Evolutionary conservation across 305 asterid species (phyloP), one percentile per base, ranked within the genome.

Genomic region (Fraxinus sp.): DNA sequence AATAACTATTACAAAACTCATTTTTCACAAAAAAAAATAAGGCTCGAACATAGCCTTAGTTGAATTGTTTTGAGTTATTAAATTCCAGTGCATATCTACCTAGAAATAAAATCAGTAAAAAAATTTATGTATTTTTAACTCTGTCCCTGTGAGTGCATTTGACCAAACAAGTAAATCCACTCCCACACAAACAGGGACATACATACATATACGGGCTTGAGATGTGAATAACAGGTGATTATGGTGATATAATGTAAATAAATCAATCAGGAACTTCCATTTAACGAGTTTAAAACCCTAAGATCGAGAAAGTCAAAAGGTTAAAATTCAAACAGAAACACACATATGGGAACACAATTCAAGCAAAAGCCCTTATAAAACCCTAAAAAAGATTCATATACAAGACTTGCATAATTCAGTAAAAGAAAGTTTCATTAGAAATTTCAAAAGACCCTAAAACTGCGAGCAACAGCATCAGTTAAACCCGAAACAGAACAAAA

Each of bases 401-500:
- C 80, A 74, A 18, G 71, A 44, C 33, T n/a, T n/a, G 13, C n/a
- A 33, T 13, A 79, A 44, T 46, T 52, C 76, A 84, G 36, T 76
- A 22, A 33, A 16, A 71, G 16, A 33, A 55, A 52, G 14, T 49
- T 24, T 41, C 3, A 16, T 22, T 44, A 7, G 33, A 72, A 64
- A 77, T 11, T 22, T 32, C 32, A 1, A 44, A 72, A 62, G 59
- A 49, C 57, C 57, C 57, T 46, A 46, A 46, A 46, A 46, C 57
- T 13, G 59, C 16, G 59, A 14, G 20, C 59, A 49, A 49, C 18
- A 49, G 64, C 41, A 30, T 46, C 80, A 77, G 62, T 55, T 57
- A 81, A 82, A 78, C 73, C 57, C 62, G 78, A 14, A 80, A 77
- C 55, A n/a, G 30, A 59, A 33, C 39, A 49, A 66, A n/a, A 8